Conservation (phyloP, 768 basidiomycete species). For the Macrolepiota albuminosa region DNA sequence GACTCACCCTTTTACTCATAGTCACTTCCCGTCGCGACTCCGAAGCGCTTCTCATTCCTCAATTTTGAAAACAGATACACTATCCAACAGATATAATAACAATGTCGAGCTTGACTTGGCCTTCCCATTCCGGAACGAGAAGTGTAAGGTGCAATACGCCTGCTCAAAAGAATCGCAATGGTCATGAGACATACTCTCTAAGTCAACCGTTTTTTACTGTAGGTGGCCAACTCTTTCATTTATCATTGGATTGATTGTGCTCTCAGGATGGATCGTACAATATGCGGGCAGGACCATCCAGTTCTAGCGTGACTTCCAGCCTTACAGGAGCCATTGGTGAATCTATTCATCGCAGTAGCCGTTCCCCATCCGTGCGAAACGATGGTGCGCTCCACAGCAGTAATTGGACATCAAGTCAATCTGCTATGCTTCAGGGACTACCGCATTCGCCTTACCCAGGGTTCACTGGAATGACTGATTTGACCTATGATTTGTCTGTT, state of each 20-base stretch:
- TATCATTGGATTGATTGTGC: background rate
- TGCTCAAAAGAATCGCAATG: constrained; percentile 29
- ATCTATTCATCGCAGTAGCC: constrained; percentile 24
- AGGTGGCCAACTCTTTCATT: constrained; percentile 16
- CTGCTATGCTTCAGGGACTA: constrained; percentile 22
- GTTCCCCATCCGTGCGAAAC: constrained; percentile 12
- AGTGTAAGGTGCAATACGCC: constrained; percentile 27
- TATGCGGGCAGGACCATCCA: constrained; percentile 33
- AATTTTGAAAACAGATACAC: constrained; percentile 23
- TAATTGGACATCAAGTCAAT: constrained; percentile 3
- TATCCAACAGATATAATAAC: constrained; percentile 25
- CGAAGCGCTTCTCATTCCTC: constrained; percentile 28
- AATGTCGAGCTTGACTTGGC: constrained; percentile 33
- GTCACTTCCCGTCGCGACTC: constrained; percentile 24
- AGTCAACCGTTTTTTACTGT: constrained; percentile 31
- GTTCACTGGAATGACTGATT: constrained; percentile 13
- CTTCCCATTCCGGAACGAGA: constrained; percentile 24
- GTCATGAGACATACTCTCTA: constrained; percentile 27
- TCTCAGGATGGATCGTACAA: constrained; percentile 10
- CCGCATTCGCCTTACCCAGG: constrained; percentile 23
- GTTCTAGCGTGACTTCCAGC: constrained; percentile 42
- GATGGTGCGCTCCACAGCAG: constrained; percentile 3
- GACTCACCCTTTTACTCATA: constrained; percentile 21
- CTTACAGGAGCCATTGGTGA: constrained; percentile 66
- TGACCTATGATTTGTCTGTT: constrained; percentile 16